Conservation (phyloP, 257 asterid genomes). For the Capsicum pubescens region DNA sequence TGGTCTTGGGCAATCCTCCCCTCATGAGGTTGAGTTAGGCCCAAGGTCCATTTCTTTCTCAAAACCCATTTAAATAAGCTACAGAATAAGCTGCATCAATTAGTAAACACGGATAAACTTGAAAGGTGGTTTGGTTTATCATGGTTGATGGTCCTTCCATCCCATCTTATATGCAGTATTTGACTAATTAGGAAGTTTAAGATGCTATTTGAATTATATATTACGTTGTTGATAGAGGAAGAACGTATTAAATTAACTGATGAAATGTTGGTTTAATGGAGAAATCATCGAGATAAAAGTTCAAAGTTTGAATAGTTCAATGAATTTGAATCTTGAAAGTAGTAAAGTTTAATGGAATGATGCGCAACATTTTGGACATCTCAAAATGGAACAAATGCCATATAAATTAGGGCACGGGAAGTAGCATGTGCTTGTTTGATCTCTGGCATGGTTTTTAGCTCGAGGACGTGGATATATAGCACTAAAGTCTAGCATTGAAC, state of each 20-base stretch:
- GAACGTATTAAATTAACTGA: not conserved
- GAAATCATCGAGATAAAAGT: not conserved
- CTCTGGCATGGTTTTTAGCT: not conserved
- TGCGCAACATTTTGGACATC: not conserved
- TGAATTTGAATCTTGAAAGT: not conserved
- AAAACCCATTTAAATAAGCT: not conserved
- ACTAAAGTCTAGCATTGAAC: not conserved
- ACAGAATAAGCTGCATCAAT: not conserved
- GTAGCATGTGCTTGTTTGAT: not conserved
- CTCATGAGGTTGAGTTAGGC: too few species aligned
- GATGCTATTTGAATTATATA: not conserved
- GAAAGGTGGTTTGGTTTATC: not conserved
- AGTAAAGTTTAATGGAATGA: not conserved
- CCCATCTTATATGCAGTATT: not conserved
- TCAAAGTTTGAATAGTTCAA: not conserved
- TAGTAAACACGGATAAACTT: not conserved
- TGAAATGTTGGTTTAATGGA: not conserved
- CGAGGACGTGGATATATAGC: not conserved
- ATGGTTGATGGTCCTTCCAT: not conserved
- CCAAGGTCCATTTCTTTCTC: too few species aligned
- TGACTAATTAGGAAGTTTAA: not conserved
- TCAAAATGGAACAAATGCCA: not conserved
- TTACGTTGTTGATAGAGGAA: not conserved
- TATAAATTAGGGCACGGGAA: not conserved
- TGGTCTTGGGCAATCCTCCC: too few species aligned